Evolutionary conservation across 305 asterid genomes (phyloP), one percentile per base, ranked within the genome.

Genomic region (Euphrasia arctica): DNA sequence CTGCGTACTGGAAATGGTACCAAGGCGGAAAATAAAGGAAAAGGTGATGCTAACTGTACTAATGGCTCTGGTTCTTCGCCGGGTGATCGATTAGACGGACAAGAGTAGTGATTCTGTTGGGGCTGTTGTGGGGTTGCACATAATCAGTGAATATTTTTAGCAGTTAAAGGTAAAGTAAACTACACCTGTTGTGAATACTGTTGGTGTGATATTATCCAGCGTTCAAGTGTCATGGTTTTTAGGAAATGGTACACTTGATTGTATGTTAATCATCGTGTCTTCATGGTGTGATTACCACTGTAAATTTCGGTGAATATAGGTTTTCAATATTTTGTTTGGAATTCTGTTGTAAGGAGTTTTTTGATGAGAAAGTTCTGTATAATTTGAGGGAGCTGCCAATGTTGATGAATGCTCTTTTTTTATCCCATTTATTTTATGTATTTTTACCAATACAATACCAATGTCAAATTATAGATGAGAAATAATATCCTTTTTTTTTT

Each of bases 1-100:
- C 28, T 60, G 60, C 80, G 75, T 9, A 70, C 86, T 60, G 75
- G 83, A 25, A 77, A 66, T 68, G 72, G 72, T 48, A 36, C 64
- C 50, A 54, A 77, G 8, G 51, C 57, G 51, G 36, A 68, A 2
- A 86, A 74, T 22, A 84, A 85, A 75, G 94, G 82, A 39, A 82
- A 78, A 68, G 71, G 62, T 48, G 90, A 82, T 10, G 13, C 68
- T 3, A 80, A 79, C 58, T 73, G 67, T 65, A 32, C 84, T 25
- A 81, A 63, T 63, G 4, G 25, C 61, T 54, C 80, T 0, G 80
- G 73, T 50, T 52, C 80, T 43, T 47, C 80, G 18, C 56, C 51
- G 36, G 62, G 62, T 22, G 84, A 82, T 64, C 83, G 74, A 62
- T 62, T 36, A 8, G 79, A 78, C 61, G 66, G 70, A 72, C 76